Conservation (phyloP, 1,139 yeast species). For the Taiozyma sp. region DNA sequence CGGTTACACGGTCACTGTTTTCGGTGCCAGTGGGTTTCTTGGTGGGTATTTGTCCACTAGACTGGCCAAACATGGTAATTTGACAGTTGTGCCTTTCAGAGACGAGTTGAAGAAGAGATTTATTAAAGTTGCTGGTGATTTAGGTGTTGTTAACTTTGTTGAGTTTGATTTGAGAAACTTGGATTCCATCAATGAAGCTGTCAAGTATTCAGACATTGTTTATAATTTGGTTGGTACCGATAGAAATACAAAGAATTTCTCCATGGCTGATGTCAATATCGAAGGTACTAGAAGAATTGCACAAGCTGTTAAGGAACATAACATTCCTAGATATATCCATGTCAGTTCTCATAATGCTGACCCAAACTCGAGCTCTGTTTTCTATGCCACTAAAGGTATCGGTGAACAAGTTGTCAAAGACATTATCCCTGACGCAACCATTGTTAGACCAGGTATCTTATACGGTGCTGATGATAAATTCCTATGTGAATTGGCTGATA, state of each 20-base stretch:
- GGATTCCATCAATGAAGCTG: slow-evolving; percentile 70
- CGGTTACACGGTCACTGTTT: slow-evolving; percentile 88
- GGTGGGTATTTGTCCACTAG: slow-evolving; percentile 71
- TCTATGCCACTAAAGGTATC: slow-evolving; percentile 74
- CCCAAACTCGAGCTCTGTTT: slow-evolving; percentile 60
- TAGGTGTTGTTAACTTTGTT: slow-evolving; percentile 81
- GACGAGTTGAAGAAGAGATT: slow-evolving; percentile 78
- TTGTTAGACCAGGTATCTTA: slow-evolving; percentile 83
- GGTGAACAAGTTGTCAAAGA: slow-evolving; percentile 71
- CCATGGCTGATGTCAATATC: slow-evolving; percentile 79
- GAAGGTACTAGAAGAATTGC: slow-evolving; percentile 78
- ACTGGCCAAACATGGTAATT: slow-evolving; percentile 78
- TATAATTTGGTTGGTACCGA: slow-evolving; percentile 78
- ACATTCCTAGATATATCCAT: slow-evolving; percentile 71
- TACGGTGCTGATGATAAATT: slow-evolving; percentile 73
- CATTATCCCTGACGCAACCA: slow-evolving; percentile 68
- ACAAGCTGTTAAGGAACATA: slow-evolving; percentile 63
- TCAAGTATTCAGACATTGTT: slow-evolving; percentile 79
- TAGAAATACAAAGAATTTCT: slow-evolving; percentile 71
- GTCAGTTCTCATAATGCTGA: slow-evolving; percentile 80
- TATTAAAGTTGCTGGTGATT: slow-evolving; percentile 78
- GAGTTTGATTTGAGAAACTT: slow-evolving; percentile 81
- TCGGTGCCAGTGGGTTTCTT: slow-evolving; percentile 77
- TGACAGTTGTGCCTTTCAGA: slow-evolving; percentile 71
- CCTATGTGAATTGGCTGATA: slow-evolving; percentile 53